Base-by-base conservation (phyloP, 202 grass and related monocot species). In the Eragrostis tef region DNA sequence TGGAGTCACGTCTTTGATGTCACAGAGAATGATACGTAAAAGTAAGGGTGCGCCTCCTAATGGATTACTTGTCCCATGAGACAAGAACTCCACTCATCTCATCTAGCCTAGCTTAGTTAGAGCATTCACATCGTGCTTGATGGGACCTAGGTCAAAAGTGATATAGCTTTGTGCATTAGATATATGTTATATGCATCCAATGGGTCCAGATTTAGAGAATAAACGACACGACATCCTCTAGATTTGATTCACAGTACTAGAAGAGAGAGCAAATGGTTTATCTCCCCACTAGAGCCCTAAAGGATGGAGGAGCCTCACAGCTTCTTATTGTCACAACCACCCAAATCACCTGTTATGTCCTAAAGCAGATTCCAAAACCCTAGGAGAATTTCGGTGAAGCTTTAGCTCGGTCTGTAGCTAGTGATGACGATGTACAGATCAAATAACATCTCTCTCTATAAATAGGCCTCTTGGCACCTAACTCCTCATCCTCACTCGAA, bases 141-240 rank as follows among this genome's bases (percentile, higher is more conserved):
- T 86, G 81, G 66, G 74, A 80, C 71, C 81, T 77, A 89, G 70
- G 81, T 89, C 88, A 89, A 97, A 97, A 97, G 85, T 81, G 46
- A 70, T n/a, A 43, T 59, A 56, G 60, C 88, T 88, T 96, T 77
- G 34, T 11, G 31, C 19, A 34, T 36, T 84, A 50, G 34, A 59
- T 79, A 75, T 74, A 80, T 51, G 57, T 79, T 71, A 64, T 80
- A 79, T 79, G 81, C 72, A 86, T 77, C 70, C 71, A 87, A 85
- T 80, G 34, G 64, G 77, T 93, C 81, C 77, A 79, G 90, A 91
- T 93, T 87, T 97, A 75, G 84, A 83, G 93, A 97, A 93, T 93
- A 88, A 87, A 70, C 62, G 78, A 86, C 86, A 73, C 53, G 74
- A 62, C 57, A 78, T 56, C 71, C 71, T 51, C 54, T 78, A 91